Conservation (phyloP, 1,284 basidiomycete genomes). For the Moesziomyces globuligerus region DNA sequence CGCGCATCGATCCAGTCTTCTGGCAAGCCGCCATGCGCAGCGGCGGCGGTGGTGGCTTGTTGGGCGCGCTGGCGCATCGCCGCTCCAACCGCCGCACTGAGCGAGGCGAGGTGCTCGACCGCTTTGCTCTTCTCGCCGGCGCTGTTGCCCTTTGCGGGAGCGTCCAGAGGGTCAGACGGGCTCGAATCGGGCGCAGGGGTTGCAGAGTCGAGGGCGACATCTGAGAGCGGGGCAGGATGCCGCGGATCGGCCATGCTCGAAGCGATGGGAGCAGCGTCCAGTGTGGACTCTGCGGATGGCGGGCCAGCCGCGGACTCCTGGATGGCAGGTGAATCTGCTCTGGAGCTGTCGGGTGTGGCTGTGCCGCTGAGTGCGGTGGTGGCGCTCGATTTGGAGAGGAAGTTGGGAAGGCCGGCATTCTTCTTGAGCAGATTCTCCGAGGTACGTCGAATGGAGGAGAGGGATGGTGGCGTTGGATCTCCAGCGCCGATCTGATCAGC, state of each 20-base stretch:
- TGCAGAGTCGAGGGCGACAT: not conserved
- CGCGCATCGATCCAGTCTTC: constrained; percentile 26
- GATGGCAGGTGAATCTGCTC: constrained; percentile 16
- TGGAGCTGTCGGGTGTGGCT: constrained; percentile 36
- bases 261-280: constrained; percentile 1
- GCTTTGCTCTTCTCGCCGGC: constrained; percentile 46
- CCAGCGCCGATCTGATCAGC: not conserved
- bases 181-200: not conserved
- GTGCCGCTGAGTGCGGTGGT: constrained; percentile 49
- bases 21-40: constrained; percentile 11
- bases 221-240: constrained; percentile 1
- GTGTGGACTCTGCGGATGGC: not conserved
- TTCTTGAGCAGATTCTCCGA: constrained; percentile 43
- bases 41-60: constrained; percentile 23
- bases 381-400: constrained; percentile 36
- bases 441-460: constrained; percentile 21
- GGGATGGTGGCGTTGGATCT: constrained; percentile 13
- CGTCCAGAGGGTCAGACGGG: not conserved
- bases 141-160: not conserved
- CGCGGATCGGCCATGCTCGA: constrained; percentile 6
- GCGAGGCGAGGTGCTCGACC: constrained; percentile 50
- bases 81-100: constrained; percentile 51
- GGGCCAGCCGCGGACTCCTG: constrained; percentile 6
- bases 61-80: constrained; percentile 39
- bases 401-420: constrained; percentile 33